Conservation (phyloP, 257 asterid genomes). For the Jasminum sambac region DNA sequence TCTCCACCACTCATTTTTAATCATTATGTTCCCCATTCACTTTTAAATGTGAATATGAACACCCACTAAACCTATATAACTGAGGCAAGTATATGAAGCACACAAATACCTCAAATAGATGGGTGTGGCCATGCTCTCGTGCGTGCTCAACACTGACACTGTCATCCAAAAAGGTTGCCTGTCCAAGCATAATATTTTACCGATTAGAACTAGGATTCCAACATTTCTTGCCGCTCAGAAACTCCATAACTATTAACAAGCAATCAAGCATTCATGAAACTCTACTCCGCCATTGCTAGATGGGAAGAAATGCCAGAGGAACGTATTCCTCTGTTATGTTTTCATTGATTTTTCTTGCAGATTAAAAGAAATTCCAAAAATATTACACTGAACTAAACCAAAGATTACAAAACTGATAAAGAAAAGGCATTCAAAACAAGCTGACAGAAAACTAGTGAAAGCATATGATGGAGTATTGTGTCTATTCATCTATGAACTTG, state of each 20-base stretch:
- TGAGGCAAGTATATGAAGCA: slow-evolving; percentile 6
- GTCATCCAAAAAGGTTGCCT: slow-evolving; percentile 97
- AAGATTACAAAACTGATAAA: neutral
- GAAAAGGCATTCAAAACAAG: neutral
- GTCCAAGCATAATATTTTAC: slow-evolving; percentile 28
- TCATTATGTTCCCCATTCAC: too few species aligned
- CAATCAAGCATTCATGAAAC: neutral
- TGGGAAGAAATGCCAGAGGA: neutral
- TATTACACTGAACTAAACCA: slow-evolving; percentile 2
- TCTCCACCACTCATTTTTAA: too few species aligned
- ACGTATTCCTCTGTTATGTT: neutral
- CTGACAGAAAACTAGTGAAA: neutral
- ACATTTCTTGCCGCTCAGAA: neutral
- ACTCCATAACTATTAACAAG: neutral
- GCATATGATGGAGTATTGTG: neutral
- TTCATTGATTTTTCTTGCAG: slow-evolving; percentile 4
- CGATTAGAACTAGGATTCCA: neutral
- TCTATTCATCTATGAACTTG: neutral
- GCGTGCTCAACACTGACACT: slow-evolving; percentile 70
- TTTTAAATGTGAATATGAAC: too few species aligned
- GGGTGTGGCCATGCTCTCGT: slow-evolving; percentile 92
- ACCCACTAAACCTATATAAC: neutral
- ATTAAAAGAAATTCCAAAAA: neutral
- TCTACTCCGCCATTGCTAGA: neutral
- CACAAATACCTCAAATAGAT: slow-evolving; percentile 69